Conservation (phyloP, 805 yeast species). For the Pichia thaimueangensis region DNA sequence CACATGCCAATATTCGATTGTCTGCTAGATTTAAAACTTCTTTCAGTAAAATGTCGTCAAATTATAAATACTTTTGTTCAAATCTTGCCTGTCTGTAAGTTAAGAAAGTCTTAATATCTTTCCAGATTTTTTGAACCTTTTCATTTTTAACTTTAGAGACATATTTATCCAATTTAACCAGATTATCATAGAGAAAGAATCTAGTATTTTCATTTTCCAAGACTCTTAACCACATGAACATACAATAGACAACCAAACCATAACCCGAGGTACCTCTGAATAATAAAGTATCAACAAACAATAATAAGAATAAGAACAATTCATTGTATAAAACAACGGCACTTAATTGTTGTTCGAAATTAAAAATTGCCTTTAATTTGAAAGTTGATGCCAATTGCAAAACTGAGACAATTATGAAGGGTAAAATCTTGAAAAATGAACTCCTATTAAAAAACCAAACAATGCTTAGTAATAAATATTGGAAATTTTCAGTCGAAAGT, state of each 20-base stretch:
- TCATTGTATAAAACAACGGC: constrained; percentile 56
- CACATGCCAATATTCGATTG: no score
- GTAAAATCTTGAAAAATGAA: constrained; percentile 59
- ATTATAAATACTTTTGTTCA: constrained; percentile 20
- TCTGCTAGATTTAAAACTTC: no score
- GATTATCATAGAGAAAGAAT: constrained; percentile 35
- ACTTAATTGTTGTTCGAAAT: constrained; percentile 34
- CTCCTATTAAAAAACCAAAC: constrained; percentile 61
- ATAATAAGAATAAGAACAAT: constrained; percentile 44
- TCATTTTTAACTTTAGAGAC: constrained; percentile 39
- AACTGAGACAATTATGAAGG: constrained; percentile 49
- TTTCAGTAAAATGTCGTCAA: no score
- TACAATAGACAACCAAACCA: constrained; percentile 49
- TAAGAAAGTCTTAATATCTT: constrained; percentile 33
- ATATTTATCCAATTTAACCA: constrained; percentile 38
- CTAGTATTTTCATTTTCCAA: constrained; percentile 47
- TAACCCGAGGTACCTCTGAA: constrained; percentile 66
- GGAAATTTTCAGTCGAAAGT: constrained; percentile 72
- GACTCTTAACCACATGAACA: constrained; percentile 67
- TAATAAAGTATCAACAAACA: constrained; percentile 52
- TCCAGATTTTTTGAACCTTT: constrained; percentile 38
- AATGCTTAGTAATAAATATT: constrained; percentile 47
- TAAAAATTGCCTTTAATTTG: constrained; percentile 36
- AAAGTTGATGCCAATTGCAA: constrained; percentile 45
- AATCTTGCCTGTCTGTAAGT: constrained; percentile 35